Base-by-base conservation (phyloP, 352 stramenopile species). In the Globisporangium uncinulatum region DNA sequence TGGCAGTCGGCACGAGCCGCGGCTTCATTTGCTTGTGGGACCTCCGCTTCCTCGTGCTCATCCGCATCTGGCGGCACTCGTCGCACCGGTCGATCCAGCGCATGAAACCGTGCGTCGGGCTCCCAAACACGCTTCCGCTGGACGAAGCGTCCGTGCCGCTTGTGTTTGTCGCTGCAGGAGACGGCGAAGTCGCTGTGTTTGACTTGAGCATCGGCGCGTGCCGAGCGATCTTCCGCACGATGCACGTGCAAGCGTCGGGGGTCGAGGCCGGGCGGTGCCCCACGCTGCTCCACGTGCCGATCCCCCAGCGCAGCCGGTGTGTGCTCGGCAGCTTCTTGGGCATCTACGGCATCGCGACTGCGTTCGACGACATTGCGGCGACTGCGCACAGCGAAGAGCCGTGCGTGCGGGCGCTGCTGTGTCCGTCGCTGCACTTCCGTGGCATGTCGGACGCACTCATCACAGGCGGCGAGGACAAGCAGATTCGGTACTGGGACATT, bases 401-500 rank as follows among this genome's bases (percentile, higher is more conserved):
- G 19, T 93, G 74, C 55, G 87, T 95, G 45, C 96, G 77, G 63
- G 93, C 69, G n/a, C 84, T 94, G 48, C 48, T 96, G 57, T 95
- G 86, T 72, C 85, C 94, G 69, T 89, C 89, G 63, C 66, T 94
- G 29, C 87, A 94, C 59, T 72, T 97, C 62, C 77, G 84, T 31
- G 86, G 86, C 51, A 85, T 91, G 67, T 63, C 73, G 29, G 80
- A 90, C 61, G 76, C 79, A 39, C 67, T 99, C 36, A 93, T 99
- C 52, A 99, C 95, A 0, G 95, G 92, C 47, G 96, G 95, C 6
- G 94, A 95, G 61, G 95, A 98, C 67, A 79, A 91, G 29, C 81
- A 95, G 67, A 97, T 99, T 61, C 83, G 96, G 29, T 98, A 98
- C 74, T 99, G 96, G 96, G 94, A 99, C 69, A 96, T 99, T 56